phyloP scores from a whole-genome alignment of 257 asterid species.

The Primulina eburnea region DNA sequence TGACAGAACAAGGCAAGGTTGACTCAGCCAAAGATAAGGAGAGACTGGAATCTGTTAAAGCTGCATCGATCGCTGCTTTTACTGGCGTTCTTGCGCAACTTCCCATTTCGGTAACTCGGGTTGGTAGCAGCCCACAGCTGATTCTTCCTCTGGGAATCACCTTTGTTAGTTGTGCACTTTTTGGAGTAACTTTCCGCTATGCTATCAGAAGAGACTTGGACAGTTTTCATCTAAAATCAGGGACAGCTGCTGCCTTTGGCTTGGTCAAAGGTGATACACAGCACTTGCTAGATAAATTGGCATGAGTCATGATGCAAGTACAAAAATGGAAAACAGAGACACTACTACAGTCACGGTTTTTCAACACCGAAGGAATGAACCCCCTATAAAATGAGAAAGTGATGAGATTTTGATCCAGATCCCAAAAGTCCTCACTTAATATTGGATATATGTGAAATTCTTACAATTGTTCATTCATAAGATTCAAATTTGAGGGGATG shows the following conservation, averaged over 20 bases:
- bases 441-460: neutral
- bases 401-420: neutral
- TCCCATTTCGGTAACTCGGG: slow-evolving; percentile 61
- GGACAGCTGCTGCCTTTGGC: slow-evolving; percentile 84
- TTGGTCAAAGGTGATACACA: slow-evolving; percentile 60
- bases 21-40: slow-evolving; percentile 45
- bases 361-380: neutral
- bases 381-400: neutral
- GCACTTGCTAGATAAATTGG: neutral
- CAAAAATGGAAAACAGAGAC: neutral
- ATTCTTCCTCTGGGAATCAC: slow-evolving; percentile 70
- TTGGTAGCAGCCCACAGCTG: slow-evolving; percentile 40
- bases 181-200: slow-evolving; percentile 83
- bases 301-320: neutral
- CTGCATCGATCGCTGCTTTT: slow-evolving; percentile 68
- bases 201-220: slow-evolving; percentile 84
- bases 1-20: slow-evolving; percentile 28
- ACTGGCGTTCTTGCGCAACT: slow-evolving; percentile 72
- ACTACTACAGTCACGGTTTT: no score
- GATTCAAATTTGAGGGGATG: no score
- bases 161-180: slow-evolving; percentile 71
- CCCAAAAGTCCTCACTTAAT: neutral
- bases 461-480: no score
- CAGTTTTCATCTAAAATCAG: slow-evolving; percentile 74
- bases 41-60: slow-evolving; percentile 73